Evolutionary conservation across 2,329 filamentous ascomycete genomes (phyloP), one percentile per base, ranked within the genome.

Genomic region (Onygena corvina): DNA sequence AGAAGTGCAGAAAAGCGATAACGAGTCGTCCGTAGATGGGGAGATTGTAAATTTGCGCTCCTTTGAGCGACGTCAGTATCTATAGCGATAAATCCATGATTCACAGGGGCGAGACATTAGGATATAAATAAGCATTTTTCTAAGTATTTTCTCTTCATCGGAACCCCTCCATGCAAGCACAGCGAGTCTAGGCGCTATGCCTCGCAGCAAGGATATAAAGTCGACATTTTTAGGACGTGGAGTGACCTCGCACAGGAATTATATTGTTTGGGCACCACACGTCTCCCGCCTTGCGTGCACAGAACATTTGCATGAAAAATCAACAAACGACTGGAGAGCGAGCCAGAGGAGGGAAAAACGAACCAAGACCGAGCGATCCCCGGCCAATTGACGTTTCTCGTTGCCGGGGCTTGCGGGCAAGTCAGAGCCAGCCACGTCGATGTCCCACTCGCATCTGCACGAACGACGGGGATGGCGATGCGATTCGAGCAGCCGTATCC

Each of bases 371-470:
- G 3, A 12, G 8, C n/a, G 21, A 11, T 23, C 18, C 36, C 36
- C n/a, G 36, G 36, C 20, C 36, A 40, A 40, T 40, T 40, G 36
- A n/a, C 18, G 21, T 12, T 40, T 40, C 25, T 40, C n/a, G 11
- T 23, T 40, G 9, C 11, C 18, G 36, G n/a, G 36, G 36, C 18
- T 23, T 40, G 36, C 36, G 18, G n/a, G 18, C 36, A 40, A 40
- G 36, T 40, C 36, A 40, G 36, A 21, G 36, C 36, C 18, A 40
- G 36, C 36, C 36, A 40, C 36, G 36, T 40, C 36, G 36, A 23
- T 40, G 36, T 40, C 36, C 36, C 36, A 40, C 36, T 40, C 8
- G 18, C 36, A 40, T 23, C 36, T 40, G 36, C 36, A 40, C 25
- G 36, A 40, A 21, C 9, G 21, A 21, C 18, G 36, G 36, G 14